Evolutionary conservation across 2,329 filamentous ascomycete genomes (phyloP).

Genomic region (Neofusicoccum cordaticola): DNA sequence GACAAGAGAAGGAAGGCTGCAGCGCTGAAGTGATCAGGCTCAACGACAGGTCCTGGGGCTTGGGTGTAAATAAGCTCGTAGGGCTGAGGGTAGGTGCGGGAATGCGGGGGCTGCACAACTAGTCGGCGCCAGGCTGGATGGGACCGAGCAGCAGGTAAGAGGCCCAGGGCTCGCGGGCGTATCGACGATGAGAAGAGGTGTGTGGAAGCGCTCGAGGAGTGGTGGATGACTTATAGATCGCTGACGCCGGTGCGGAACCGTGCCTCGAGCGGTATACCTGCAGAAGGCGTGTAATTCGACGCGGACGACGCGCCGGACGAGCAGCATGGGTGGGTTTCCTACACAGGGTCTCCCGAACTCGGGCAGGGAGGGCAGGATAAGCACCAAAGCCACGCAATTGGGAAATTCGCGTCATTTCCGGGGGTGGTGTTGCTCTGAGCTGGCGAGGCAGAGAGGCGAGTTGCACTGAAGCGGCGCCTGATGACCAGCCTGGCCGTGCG

Average conservation of each 20-base stretch:
- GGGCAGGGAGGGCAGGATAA: conserved; percentile 11
- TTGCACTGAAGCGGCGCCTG: conserved; percentile 4
- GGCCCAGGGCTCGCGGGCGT: neutral
- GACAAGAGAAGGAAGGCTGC: neutral
- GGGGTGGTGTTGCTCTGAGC: conserved; percentile 6
- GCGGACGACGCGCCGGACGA: neutral
- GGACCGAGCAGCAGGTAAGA: neutral
- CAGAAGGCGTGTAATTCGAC: neutral
- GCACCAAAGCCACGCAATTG: conserved; percentile 16
- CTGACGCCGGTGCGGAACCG: neutral
- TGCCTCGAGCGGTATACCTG: neutral
- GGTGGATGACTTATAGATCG: conserved; percentile 13
- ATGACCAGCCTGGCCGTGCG: neutral
- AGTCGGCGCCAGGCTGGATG: neutral
- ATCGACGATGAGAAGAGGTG: neutral
- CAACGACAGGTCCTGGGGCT: neutral
- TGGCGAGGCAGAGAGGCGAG: conserved; percentile 13
- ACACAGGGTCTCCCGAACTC: neutral
- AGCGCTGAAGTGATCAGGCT: conserved; percentile 4
- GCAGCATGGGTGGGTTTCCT: conserved; percentile 8
- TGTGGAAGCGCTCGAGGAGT: neutral
- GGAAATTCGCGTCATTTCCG: conserved; percentile 13
- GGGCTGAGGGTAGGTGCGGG: conserved; percentile 14
- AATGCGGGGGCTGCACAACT: conserved; percentile 5
- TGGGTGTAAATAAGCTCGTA: conserved; percentile 16